Percentiles rank a stretch among this genome's conserved stretches.
phyloP scores from a whole-genome alignment of 2,329 filamentous ascomycete genomes.

The Akanthomyces lecanii region DNA sequence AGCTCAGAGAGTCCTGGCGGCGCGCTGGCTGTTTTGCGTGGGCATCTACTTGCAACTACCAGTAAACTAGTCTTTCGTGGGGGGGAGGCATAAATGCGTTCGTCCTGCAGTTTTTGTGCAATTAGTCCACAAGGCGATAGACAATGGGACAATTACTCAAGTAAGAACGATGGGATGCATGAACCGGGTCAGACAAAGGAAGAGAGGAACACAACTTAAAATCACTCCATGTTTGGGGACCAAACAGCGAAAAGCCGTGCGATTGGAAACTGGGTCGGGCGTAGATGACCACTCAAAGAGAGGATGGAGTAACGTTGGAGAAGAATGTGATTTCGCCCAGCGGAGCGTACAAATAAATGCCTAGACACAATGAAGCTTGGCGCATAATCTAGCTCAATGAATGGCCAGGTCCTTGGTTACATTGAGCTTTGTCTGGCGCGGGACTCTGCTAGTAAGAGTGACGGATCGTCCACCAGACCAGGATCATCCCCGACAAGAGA shows the following conservation, averaged over 20 bases:
- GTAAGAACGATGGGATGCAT: too few relatives aligned
- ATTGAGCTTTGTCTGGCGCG: background rate
- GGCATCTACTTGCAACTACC: background rate
- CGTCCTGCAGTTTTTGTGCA: too few relatives aligned
- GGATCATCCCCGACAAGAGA: background rate
- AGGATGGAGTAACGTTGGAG: constrained; percentile 9
- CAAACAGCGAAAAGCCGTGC: background rate
- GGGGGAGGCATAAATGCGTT: too few relatives aligned
- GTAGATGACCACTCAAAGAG: background rate
- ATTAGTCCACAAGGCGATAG: too few relatives aligned
- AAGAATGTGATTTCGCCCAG: background rate
- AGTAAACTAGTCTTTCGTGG: too few relatives aligned
- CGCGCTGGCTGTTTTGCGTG: background rate
- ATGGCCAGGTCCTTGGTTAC: constrained; percentile 1
- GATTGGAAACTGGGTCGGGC: background rate
- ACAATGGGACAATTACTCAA: too few relatives aligned
- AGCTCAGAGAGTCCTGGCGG: too few relatives aligned
- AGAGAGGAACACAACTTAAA: too few relatives aligned
- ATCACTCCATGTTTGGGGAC: background rate
- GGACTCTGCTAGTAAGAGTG: background rate
- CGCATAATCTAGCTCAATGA: background rate
- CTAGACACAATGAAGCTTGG: background rate
- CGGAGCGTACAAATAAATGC: background rate
- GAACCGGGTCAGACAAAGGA: too few relatives aligned
- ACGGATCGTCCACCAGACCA: background rate